Base-by-base conservation (phyloP, 2,329 filamentous ascomycete species). In the Thelonectria blattea region DNA sequence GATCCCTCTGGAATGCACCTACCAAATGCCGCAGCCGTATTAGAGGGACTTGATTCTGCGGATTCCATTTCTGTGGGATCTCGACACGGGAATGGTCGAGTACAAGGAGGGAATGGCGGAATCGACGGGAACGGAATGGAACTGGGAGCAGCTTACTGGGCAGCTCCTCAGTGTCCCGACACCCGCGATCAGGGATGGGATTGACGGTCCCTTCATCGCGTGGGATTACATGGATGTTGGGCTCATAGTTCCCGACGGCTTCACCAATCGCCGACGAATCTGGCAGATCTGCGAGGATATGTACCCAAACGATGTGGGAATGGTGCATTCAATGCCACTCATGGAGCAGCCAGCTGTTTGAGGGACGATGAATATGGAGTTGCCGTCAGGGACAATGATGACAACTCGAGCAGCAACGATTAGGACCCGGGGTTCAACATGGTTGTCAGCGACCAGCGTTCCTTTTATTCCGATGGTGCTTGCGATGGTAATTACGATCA, bases 51-150 rank as follows among this genome's bases (percentile, higher is more conserved):
- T 46, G 2, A 56, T 63, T 12, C 14, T 51, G 11, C 34, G 56
- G 8, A 53, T 63, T 20, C 58, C 58, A 4, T 63, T 58, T n/a
- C 42, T 63, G 2, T 63, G 58, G 58, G 61, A 61, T 20, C 24
- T 63, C 9, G 51, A 55, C 30, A 4, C 17, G 1, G 20, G 27
- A 1, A 5, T 51, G 1, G n/a, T 58, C 1, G n/a, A 50, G 1
- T 17, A 20, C 10, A 58, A 55, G 46, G 14, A 24, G 6, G 22
- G 6, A 3, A 24, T 7, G 1, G n/a, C 34, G 4, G 45, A 30
- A 15, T 24, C 20, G 12, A 34, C 18, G 14, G 27, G 42, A 30
- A 34, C 4, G 8, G 37, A 47, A 12, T 61, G 55, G 53, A 37
- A 63, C 22, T 61, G 58, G 61, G 61, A 63, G 20, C 56, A 56